These are phyloP conservation scores for Steccherinum ochraceum DNA, from an alignment of 768 basidiomycete genomes.

Conservation along the genomic window DNA sequence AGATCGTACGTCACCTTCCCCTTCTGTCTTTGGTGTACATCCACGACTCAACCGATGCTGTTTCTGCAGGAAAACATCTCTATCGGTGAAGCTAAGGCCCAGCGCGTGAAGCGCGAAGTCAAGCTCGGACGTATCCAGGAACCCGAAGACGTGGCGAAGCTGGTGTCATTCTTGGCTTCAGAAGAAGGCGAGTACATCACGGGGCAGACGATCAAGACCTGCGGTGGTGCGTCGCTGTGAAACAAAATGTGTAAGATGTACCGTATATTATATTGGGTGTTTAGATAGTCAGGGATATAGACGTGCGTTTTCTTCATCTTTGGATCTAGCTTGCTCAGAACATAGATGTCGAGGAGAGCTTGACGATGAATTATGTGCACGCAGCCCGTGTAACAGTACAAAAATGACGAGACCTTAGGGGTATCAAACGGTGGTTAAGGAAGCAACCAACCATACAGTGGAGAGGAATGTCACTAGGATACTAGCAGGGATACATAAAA, in stretches of 20 bases:
- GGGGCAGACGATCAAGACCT: constrained; percentile 27
- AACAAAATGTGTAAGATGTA: background rate
- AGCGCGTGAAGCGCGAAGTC: constrained; percentile 22
- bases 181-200: constrained; percentile 27
- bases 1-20: constrained; percentile 15
- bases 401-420: too few relatives aligned
- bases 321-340: too few relatives aligned
- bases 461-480: too few relatives aligned
- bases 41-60: background rate
- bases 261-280: background rate
- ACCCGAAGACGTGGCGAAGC: constrained; percentile 28
- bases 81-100: constrained; percentile 22
- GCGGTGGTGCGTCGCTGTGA: constrained; percentile 23
- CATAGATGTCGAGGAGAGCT: too few relatives aligned
- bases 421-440: too few relatives aligned
- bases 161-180: constrained; percentile 28
- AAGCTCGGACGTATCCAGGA: constrained; percentile 24
- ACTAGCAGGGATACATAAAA: too few relatives aligned
- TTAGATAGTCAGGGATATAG: background rate
- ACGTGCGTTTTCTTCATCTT: too few relatives aligned
- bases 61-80: constrained; percentile 19
- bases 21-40: background rate
- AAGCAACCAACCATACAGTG: too few relatives aligned
- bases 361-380: too few relatives aligned
- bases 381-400: too few relatives aligned